A percentile compares a stretch with the other conserved stretches of the same genome.
phyloP scores from a whole-genome alignment of 176 grass and related monocot species.

The Aegilops umbellulata region DNA sequence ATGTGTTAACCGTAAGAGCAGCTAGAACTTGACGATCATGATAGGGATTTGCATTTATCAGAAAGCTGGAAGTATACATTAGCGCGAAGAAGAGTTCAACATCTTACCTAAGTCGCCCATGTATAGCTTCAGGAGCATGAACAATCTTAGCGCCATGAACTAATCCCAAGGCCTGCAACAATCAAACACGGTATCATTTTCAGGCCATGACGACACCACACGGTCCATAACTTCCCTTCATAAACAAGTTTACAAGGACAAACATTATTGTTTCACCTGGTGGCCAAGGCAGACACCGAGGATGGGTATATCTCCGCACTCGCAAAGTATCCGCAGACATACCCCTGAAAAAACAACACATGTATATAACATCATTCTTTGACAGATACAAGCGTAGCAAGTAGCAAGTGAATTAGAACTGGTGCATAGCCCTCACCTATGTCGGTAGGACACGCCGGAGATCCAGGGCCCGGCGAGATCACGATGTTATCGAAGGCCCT shows the following conservation, averaged over 20 bases:
- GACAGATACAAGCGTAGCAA: background rate
- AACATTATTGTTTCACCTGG: constrained; percentile 51
- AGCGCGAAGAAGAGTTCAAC: background rate
- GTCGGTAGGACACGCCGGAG: constrained; percentile 64
- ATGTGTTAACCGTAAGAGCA: background rate
- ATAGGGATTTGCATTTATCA: background rate
- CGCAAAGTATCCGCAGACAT: constrained; percentile 68
- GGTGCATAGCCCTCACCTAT: constrained; percentile 54
- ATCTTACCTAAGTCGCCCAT: constrained; percentile 77
- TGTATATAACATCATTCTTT: background rate
- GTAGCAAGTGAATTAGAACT: background rate
- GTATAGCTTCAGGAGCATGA: constrained; percentile 85
- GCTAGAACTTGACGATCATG: background rate
- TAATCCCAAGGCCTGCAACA: constrained; percentile 79
- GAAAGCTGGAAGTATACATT: background rate
- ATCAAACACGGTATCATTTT: background rate
- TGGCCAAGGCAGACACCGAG: constrained; percentile 97
- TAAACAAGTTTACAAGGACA: constrained; percentile 20
- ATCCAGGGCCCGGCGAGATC: constrained; percentile 91
- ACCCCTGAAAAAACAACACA: constrained; percentile 43
- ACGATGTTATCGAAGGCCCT: constrained; percentile 86
- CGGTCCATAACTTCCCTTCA: background rate
- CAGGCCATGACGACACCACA: background rate
- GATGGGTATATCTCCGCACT: constrained; percentile 88
- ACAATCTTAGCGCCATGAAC: constrained; percentile 83